Percentiles rank a stretch among this genome's conserved stretches.
Evolutionary conservation across 2,329 filamentous ascomycete genomes (phyloP).

Genomic region (Penicillium griseofulvum): DNA sequence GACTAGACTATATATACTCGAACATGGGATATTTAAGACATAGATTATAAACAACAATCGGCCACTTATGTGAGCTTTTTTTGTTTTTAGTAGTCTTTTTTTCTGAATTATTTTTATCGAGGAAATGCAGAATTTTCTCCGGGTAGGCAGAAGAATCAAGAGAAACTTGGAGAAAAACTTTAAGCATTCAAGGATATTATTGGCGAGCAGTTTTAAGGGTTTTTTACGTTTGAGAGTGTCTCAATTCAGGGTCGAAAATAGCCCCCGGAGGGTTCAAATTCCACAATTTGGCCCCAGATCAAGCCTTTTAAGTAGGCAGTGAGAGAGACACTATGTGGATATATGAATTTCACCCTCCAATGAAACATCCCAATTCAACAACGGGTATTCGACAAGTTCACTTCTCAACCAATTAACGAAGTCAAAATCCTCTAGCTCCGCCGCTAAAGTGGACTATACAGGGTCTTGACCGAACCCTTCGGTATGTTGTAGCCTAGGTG

Average conservation of each 20-base stretch:
- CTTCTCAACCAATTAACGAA: not conserved
- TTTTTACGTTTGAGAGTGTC: not conserved
- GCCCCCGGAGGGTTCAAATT: not conserved
- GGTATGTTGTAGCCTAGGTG: not conserved
- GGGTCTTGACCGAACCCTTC: not conserved
- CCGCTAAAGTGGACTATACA: not conserved
- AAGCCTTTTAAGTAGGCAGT: not conserved
- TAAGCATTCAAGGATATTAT: no score
- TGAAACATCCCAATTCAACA: not conserved
- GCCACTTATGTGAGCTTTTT: no score
- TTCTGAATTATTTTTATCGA: no score
- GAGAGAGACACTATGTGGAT: not conserved
- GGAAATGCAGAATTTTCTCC: no score
- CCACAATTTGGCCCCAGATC: not conserved
- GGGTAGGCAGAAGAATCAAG: no score
- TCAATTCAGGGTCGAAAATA: not conserved
- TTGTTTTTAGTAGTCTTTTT: no score
- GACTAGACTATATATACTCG: not conserved
- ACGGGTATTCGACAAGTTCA: not conserved
- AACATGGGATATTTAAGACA: not conserved
- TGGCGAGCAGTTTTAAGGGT: no score
- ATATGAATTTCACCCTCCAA: not conserved
- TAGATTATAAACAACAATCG: not conserved
- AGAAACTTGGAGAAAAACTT: no score
- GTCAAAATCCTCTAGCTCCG: not conserved